Evolutionary conservation across 768 basidiomycete species (phyloP).

Genomic region (Boletus rubescentipes): DNA sequence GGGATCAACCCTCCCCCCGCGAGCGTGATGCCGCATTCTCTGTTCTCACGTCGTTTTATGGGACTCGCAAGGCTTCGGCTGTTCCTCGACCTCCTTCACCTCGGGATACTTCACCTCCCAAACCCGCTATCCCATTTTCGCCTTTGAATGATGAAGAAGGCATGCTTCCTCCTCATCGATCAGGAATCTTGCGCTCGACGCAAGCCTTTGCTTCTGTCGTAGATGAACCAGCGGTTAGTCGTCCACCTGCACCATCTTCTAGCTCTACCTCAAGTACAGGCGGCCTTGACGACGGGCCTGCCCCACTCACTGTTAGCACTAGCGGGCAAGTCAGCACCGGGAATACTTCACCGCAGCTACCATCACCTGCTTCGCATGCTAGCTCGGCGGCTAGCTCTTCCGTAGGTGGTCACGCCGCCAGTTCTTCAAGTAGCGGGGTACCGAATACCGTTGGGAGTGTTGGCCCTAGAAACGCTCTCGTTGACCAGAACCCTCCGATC

Average conservation of each 20-base stretch:
- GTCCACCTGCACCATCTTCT: conserved; percentile 37
- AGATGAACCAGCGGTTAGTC: conserved; percentile 28
- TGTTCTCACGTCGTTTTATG: conserved; percentile 29
- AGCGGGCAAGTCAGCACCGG: conserved; percentile 34
- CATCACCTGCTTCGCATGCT: conserved; percentile 70
- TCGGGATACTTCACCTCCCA: conserved; percentile 28
- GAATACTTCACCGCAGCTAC: conserved; percentile 65
- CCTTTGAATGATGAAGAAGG: conserved; percentile 30
- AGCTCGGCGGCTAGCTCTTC: conserved; percentile 47
- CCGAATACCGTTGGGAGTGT: conserved; percentile 21
- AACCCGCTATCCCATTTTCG: conserved; percentile 21
- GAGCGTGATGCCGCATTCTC: conserved; percentile 31
- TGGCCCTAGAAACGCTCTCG: conserved; percentile 38
- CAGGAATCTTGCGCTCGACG: conserved; percentile 27
- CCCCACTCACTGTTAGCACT: conserved; percentile 48
- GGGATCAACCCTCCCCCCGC: conserved; percentile 34
- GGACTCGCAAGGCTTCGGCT: conserved; percentile 23
- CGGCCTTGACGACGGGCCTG: conserved; percentile 37
- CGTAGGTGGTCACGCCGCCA: conserved; percentile 27
- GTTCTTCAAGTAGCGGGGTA: conserved; percentile 31
- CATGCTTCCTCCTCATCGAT: conserved; percentile 34
- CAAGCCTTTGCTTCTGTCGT: conserved; percentile 22
- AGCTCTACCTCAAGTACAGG: conserved; percentile 44
- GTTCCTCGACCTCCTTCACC: conserved; percentile 29
- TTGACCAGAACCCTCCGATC: conserved; percentile 97